These are phyloP conservation scores for Trifolium dubium DNA, from an alignment of 306 rosid genomes.

Conservation along the genomic window DNA sequence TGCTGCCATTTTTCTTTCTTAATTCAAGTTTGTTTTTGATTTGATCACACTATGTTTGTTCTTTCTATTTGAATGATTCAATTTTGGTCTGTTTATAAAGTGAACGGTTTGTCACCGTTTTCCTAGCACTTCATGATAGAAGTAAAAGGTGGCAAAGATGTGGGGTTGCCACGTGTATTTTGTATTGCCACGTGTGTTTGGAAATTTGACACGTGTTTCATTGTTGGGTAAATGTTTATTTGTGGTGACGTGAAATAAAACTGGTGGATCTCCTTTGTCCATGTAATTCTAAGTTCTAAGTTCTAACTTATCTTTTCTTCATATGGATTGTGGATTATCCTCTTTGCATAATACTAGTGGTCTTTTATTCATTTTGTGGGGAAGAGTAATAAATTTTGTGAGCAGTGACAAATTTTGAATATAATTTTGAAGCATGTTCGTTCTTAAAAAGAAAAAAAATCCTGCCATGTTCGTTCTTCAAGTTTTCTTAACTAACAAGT, in stretches of 20 bases:
- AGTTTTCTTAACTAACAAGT: too few relatives aligned
- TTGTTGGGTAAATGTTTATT: not conserved
- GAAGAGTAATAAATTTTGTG: not conserved
- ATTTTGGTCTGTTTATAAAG: conserved; percentile 10
- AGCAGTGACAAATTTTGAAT: not conserved
- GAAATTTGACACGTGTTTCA: conserved; percentile 1
- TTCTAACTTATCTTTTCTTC: not conserved
- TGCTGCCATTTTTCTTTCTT: conserved; percentile 49
- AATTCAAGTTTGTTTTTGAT: not conserved
- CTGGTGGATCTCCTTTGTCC: not conserved
- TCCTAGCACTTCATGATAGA: not conserved
- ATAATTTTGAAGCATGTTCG: too few relatives aligned
- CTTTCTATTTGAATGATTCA: not conserved
- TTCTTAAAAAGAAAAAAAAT: too few relatives aligned
- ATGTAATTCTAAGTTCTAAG: not conserved
- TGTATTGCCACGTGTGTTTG: conserved; percentile 30
- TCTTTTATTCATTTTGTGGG: not conserved
- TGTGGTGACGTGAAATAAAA: not conserved
- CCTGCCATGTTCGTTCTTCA: too few relatives aligned
- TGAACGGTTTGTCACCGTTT: conserved; percentile 16
- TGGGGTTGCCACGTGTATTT: conserved; percentile 1
- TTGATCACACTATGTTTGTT: not conserved
- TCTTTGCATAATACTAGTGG: not conserved
- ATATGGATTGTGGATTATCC: not conserved
- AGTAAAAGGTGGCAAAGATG: conserved; percentile 29